A percentile compares a stretch with the other conserved stretches of the same genome.
These are phyloP conservation scores for Leccinum pallidistipes DNA, from an alignment of 1,284 basidiomycete species.

Conservation along the genomic window DNA sequence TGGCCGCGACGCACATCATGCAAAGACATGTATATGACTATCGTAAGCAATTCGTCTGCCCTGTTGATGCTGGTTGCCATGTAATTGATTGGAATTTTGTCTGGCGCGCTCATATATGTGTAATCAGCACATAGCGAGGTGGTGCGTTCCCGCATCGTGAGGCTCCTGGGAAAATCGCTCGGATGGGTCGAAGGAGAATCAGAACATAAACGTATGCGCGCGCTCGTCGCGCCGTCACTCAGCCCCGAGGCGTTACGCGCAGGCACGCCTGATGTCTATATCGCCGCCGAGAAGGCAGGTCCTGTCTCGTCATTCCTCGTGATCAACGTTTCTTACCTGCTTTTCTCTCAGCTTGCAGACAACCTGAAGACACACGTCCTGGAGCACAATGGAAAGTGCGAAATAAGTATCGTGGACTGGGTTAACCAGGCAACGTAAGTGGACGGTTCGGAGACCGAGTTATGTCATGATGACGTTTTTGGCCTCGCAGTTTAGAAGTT, in stretches of 20 bases:
- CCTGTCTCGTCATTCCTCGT: not conserved
- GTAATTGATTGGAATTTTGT: not conserved
- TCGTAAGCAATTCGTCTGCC: not conserved
- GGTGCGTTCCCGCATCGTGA: conserved; percentile 5
- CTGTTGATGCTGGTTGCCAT: not conserved
- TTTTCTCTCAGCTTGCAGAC: conserved; percentile 4
- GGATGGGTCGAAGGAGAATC: conserved; percentile 13
- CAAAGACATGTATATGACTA: conserved; percentile 12
- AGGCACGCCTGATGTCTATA: conserved; percentile 6
- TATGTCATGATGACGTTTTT: not conserved
- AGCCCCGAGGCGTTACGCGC: conserved; percentile 7
- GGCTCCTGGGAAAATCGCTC: conserved; percentile 8
- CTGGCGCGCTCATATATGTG: not conserved
- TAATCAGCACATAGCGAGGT: conserved; percentile 5
- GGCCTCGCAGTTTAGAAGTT: conserved; percentile 1
- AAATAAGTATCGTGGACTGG: conserved; percentile 11
- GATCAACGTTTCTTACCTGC: not conserved
- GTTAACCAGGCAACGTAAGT: conserved; percentile 11
- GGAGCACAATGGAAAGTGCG: conserved; percentile 3
- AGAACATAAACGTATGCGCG: conserved; percentile 10
- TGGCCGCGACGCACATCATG: conserved; percentile 11
- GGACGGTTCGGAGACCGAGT: not conserved
- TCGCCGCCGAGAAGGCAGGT: conserved; percentile 11
- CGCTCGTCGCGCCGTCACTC: conserved; percentile 7
- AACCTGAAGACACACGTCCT: conserved; percentile 2